phyloP scores from a whole-genome alignment of 31 red algal species.

The Endocladia muricata region DNA sequence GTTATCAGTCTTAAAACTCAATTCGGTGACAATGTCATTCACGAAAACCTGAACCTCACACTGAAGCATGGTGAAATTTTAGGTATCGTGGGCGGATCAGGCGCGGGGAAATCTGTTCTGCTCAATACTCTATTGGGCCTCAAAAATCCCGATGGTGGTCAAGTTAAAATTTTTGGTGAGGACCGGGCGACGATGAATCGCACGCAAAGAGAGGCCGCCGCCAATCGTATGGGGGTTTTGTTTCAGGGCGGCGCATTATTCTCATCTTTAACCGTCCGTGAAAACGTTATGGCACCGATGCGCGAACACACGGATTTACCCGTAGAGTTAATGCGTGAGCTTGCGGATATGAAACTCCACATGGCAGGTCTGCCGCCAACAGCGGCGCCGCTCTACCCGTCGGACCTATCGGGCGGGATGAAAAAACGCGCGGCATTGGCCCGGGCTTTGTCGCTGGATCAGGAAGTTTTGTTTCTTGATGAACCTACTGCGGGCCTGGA shows the following conservation, averaged over 20 bases:
- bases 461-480: conserved; percentile 43
- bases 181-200: background rate
- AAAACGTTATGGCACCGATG: background rate
- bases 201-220: background rate
- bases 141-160: background rate
- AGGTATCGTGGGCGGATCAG: background rate
- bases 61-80: background rate
- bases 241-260: background rate
- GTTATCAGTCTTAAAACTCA: background rate
- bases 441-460: conserved; percentile 33
- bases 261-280: background rate
- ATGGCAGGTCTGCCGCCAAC: background rate
- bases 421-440: conserved; percentile 38
- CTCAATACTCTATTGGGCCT: background rate
- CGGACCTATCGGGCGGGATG: conserved; percentile 36
- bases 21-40: background rate
- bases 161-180: background rate
- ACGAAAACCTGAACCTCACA: background rate
- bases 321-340: background rate
- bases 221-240: background rate
- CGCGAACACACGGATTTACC: background rate
- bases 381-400: background rate
- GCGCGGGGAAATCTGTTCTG: background rate
- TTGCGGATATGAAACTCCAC: background rate
- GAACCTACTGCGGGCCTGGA: conserved; percentile 65